Evolutionary conservation across 2,329 filamentous ascomycete genomes (phyloP).

Genomic region (Calycina marina): DNA sequence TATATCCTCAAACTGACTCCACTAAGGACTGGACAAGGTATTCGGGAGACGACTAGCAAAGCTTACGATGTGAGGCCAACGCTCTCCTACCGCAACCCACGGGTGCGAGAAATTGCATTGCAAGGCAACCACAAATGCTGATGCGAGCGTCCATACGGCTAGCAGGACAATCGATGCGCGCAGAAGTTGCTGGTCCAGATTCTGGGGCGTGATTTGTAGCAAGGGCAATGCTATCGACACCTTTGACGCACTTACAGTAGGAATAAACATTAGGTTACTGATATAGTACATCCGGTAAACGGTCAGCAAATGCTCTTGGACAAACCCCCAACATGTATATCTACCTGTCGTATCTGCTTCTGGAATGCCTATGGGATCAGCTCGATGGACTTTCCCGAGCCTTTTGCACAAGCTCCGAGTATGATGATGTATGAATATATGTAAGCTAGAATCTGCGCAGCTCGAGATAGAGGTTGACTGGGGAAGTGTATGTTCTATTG

Average conservation of each 20-base stretch:
- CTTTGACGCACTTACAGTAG: constrained; percentile 29
- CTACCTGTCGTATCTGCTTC: constrained; percentile 7
- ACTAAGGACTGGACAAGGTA: no score
- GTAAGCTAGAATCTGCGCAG: constrained; percentile 3
- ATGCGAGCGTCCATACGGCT: constrained; percentile 26
- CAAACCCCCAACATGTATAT: not conserved
- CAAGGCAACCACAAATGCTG: constrained; percentile 26
- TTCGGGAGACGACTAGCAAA: no score
- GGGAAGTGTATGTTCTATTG: constrained; percentile 2
- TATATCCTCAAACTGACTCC: no score
- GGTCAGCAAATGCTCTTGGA: not conserved
- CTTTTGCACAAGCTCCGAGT: constrained; percentile 5
- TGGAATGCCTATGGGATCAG: constrained; percentile 4
- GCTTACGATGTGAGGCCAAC: no score
- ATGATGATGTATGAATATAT: constrained; percentile 6
- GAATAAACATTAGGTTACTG: constrained; percentile 27
- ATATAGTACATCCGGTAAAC: constrained; percentile 22
- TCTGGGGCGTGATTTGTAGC: constrained; percentile 30
- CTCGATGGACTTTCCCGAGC: constrained; percentile 9
- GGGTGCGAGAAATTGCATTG: constrained; percentile 27
- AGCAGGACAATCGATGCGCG: constrained; percentile 8
- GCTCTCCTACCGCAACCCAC: no score
- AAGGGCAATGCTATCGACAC: constrained; percentile 28
- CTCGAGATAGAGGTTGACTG: not conserved
- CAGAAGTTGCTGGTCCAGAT: constrained; percentile 26